Evolutionary conservation across 202 grass and related monocot genomes (phyloP).

Genomic region (Elaeis oleifera): DNA sequence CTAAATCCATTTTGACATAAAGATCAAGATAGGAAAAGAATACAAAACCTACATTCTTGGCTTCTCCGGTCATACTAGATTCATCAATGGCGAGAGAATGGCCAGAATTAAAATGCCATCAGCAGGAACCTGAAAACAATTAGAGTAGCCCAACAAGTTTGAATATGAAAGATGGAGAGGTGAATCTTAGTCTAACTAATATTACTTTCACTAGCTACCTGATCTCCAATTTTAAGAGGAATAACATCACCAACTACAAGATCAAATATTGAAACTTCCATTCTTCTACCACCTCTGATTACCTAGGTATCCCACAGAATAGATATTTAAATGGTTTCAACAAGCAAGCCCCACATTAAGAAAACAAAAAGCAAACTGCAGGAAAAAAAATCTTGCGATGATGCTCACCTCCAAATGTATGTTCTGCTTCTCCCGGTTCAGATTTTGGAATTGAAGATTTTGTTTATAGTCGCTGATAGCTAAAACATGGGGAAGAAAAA

Average conservation of each 20-base stretch:
- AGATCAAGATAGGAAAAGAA: not conserved
- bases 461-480: conserved; percentile 86
- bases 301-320: conserved; percentile 38
- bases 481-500: conserved; percentile 23
- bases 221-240: conserved; percentile 95
- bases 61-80: conserved; percentile 92
- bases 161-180: conserved; percentile 19
- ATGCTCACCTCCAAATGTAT: conserved; percentile 81
- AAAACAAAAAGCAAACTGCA: conserved; percentile 10
- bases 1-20: conserved; percentile 6
- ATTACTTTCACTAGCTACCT: conserved; percentile 48
- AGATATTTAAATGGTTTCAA: conserved; percentile 22
- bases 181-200: conserved; percentile 21
- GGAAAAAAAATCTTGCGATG: not conserved
- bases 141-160: conserved; percentile 19
- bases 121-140: conserved; percentile 60
- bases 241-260: conserved; percentile 77
- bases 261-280: conserved; percentile 75
- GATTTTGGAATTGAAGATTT: conserved; percentile 86
- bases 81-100: conserved; percentile 97
- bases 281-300: conserved; percentile 76
- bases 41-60: conserved; percentile 54
- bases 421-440: conserved; percentile 96
- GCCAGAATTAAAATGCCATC: conserved; percentile 83
- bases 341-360: conserved; percentile 6